A percentile compares a stretch with the other conserved stretches of the same genome.
These are phyloP conservation scores for Backusella circina DNA, from an alignment of 192 early-diverging fungal species.

Conservation along the genomic window DNA sequence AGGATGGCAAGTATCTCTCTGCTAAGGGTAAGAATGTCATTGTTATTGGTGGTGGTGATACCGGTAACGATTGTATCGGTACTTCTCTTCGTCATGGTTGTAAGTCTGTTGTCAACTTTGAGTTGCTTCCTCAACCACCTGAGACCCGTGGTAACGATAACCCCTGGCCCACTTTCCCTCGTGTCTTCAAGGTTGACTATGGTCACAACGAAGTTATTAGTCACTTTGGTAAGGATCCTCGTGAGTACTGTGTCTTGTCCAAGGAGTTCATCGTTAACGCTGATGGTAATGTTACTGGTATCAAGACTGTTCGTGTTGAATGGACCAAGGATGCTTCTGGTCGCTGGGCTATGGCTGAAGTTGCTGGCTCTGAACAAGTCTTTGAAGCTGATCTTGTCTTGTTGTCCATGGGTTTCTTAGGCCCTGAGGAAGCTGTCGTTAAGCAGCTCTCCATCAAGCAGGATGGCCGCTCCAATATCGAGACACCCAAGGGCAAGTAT, in stretches of 20 bases:
- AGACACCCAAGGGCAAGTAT: conserved; percentile 76
- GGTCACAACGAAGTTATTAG: conserved; percentile 89
- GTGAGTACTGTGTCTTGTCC: conserved; percentile 92
- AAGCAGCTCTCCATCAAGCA: conserved; percentile 79
- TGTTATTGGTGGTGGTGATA: conserved; percentile 98
- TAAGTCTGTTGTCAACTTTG: conserved; percentile 91
- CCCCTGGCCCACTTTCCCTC: conserved; percentile 98
- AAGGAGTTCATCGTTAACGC: conserved; percentile 91
- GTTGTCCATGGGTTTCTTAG: conserved; percentile 88
- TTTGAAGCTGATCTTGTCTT: conserved; percentile 90
- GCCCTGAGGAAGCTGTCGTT: conserved; percentile 83
- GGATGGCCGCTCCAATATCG: conserved; percentile 75
- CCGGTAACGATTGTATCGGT: conserved; percentile 95
- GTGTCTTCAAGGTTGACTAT: conserved; percentile 94
- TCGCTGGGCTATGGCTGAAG: conserved; percentile 87
- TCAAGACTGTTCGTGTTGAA: conserved; percentile 94
- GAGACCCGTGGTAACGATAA: conserved; percentile 77
- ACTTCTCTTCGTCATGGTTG: conserved; percentile 93
- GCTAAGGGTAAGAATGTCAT: conserved; percentile 93
- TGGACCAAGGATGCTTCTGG: conserved; percentile 83
- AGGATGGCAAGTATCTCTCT: conserved; percentile 70
- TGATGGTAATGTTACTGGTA: conserved; percentile 77
- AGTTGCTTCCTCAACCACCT: conserved; percentile 95
- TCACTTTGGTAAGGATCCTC: conserved; percentile 92
- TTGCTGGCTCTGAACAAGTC: conserved; percentile 80